These are phyloP conservation scores for Bondarzewia mesenterica DNA, from an alignment of 1,284 basidiomycete species.

Conservation along the genomic window DNA sequence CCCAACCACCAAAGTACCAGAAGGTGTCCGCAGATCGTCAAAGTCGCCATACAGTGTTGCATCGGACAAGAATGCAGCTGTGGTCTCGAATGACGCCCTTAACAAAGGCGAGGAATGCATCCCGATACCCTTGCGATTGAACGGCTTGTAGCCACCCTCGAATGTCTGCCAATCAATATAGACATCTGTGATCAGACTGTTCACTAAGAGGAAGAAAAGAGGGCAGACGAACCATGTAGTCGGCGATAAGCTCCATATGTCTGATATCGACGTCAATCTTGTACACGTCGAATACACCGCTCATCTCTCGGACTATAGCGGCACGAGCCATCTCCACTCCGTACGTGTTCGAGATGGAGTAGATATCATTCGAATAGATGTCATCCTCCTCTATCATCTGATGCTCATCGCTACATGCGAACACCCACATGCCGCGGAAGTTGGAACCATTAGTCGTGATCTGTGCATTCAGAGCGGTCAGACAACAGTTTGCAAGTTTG, in stretches of 20 bases:
- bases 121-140: slow-evolving; percentile 93
- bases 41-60: slow-evolving; percentile 93
- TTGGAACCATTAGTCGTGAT: slow-evolving; percentile 89
- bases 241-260: slow-evolving; percentile 95
- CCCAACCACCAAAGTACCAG: slow-evolving; percentile 88
- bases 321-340: slow-evolving; percentile 97
- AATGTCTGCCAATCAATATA: slow-evolving; percentile 61
- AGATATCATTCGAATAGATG: slow-evolving; percentile 94
- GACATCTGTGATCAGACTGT: no score
- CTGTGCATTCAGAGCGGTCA: slow-evolving; percentile 25
- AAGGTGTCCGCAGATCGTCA: slow-evolving; percentile 85
- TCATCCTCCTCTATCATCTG: slow-evolving; percentile 76
- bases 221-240: slow-evolving; percentile 84
- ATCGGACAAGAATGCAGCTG: slow-evolving; percentile 91
- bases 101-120: slow-evolving; percentile 88
- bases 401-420: slow-evolving; percentile 55
- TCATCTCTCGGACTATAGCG: slow-evolving; percentile 87
- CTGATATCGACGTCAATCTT: slow-evolving; percentile 94
- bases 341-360: slow-evolving; percentile 86
- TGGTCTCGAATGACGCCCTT: slow-evolving; percentile 97
- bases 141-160: slow-evolving; percentile 95
- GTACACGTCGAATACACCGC: slow-evolving; percentile 92
- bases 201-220: not conserved
- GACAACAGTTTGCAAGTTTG: slow-evolving; percentile 4
- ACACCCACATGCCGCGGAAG: slow-evolving; percentile 86